Base-by-base conservation (phyloP, 306 rosid genomes). In the Glycine latifolia region DNA sequence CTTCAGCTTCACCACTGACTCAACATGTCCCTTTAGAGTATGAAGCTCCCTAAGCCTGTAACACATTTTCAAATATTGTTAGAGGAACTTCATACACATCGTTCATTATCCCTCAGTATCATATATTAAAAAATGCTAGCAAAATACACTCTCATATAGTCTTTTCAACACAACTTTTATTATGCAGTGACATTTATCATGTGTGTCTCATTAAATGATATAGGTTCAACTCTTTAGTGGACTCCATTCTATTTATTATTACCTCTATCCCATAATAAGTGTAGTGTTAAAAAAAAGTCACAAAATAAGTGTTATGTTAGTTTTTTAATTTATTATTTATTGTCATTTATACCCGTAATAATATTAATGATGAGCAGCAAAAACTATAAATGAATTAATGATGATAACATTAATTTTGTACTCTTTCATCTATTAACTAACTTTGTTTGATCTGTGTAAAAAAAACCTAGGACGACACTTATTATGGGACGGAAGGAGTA, bases 21-120 rank as follows among this genome's bases (percentile, higher is more conserved):
- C 99, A 14, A 95, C 98, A 4, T 91, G 97, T 10, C 94, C 98
- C 89, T 95, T 95, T 37, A 95, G 85, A 13, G 99, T 95, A 81
- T 26, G 71, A 81, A 86, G 80, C 86, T 95, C 98, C 79, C 97
- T 87, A 7, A 95, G 89, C 93, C 97, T 91, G 92, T 66, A 75
- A 49, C 9, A 72, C 59, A 82, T 59, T 54, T 16, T 17, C 59
- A 69, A 14, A 41, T 49, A 49, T 75, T 54, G 47, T 68, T 79
- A 53, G 33, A 31, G 37, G 70, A 53, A 73, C 10, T 17, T 71
- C 58, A 69, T 68, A 54, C n/a, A 54, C 15, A 17, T 16, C 20
- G 13, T 48, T 71, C 35, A 41, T 53, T 20, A 11, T 41, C 17
- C 49, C 8, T 65, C 12, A 7, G 5, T 46, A 16, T 54, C 54